A percentile compares a stretch with the other conserved stretches of the same genome.
Evolutionary conservation across 495 filamentous ascomycete genomes (phyloP).

Genomic region (Annulohypoxylon stygium): DNA sequence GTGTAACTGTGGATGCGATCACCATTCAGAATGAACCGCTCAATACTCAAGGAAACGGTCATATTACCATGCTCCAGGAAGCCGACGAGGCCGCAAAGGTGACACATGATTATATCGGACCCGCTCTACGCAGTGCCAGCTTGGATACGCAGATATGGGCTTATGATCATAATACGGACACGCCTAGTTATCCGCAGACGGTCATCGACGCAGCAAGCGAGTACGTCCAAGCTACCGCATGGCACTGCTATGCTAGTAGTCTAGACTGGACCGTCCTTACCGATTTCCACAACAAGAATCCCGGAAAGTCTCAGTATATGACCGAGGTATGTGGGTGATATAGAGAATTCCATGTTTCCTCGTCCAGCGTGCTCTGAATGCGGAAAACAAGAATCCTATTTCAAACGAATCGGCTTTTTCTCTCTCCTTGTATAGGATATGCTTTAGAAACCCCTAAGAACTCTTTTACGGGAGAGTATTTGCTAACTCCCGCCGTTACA

Average conservation of each 20-base stretch:
- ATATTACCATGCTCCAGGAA: constrained; percentile 66
- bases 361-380: not conserved
- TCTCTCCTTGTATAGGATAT: not conserved
- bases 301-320: constrained; percentile 66
- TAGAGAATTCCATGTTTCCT: not conserved
- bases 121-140: constrained; percentile 58
- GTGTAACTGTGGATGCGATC: constrained; percentile 65
- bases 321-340: constrained; percentile 54
- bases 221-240: constrained; percentile 64
- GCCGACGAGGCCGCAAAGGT: constrained; percentile 63
- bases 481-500: not conserved
- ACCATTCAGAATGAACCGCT: constrained; percentile 71
- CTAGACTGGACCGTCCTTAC: constrained; percentile 66
- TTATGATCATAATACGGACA: constrained; percentile 70
- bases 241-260: constrained; percentile 67
- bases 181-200: constrained; percentile 61
- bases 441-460: not conserved
- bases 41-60: constrained; percentile 65
- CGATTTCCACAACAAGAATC: constrained; percentile 62
- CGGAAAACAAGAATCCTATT: not conserved
- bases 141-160: constrained; percentile 65
- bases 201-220: constrained; percentile 59
- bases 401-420: not conserved
- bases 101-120: constrained; percentile 64
- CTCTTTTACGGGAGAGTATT: not conserved